These are phyloP conservation scores for Dalbergia cochinchinensis DNA, from an alignment of 306 rosid genomes.

Conservation along the genomic window DNA sequence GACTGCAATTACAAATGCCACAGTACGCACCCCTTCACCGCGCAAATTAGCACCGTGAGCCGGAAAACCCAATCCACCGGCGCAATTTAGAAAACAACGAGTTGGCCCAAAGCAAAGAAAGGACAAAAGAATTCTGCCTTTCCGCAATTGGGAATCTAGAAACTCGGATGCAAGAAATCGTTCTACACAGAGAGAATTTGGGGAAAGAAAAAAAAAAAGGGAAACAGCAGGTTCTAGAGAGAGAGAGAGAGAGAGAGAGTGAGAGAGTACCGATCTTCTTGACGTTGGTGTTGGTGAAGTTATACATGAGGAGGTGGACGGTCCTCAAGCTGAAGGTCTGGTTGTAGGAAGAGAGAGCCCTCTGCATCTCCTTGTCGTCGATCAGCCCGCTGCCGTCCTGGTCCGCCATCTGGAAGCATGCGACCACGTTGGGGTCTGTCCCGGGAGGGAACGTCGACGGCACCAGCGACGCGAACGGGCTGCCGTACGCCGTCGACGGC, in stretches of 20 bases:
- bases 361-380: conserved; percentile 92
- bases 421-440: conserved; percentile 80
- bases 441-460: conserved; percentile 94
- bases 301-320: conserved; percentile 92
- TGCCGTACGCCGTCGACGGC: conserved; percentile 50
- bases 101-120: too few species aligned
- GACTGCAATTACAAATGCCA: conserved; percentile 23
- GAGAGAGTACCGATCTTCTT: conserved; percentile 72
- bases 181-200: conserved; percentile 3
- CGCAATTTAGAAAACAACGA: conserved; percentile 17
- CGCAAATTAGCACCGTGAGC: conserved; percentile 35
- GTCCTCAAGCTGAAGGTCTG: conserved; percentile 92
- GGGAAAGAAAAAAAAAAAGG: neutral
- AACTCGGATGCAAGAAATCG: neutral
- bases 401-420: conserved; percentile 91
- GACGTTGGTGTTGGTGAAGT: conserved; percentile 78
- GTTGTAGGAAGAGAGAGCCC: conserved; percentile 79
- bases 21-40: neutral
- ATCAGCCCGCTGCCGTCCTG: conserved; percentile 93
- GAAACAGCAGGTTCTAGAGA: neutral
- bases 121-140: neutral
- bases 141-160: conserved; percentile 2
- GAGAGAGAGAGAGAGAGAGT: neutral
- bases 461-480: conserved; percentile 74
- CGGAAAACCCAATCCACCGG: neutral